Evolutionary conservation across 2,329 filamentous ascomycete species (phyloP).

Genomic region (Talaromyces atroroseus): DNA sequence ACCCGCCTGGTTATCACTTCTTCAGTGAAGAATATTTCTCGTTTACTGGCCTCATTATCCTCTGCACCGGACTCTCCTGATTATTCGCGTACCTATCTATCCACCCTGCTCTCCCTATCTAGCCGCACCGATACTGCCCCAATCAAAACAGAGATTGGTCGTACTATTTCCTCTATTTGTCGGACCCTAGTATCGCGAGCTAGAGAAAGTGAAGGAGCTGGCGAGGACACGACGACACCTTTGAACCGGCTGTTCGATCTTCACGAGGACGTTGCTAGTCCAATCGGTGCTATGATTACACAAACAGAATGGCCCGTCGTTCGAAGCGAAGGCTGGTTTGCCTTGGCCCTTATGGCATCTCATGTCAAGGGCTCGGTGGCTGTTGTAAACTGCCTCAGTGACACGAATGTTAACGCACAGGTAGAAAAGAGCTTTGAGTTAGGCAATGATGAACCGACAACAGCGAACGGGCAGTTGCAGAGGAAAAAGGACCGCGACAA

Average conservation of each 20-base stretch:
- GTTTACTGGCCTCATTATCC: slow-evolving; percentile 29
- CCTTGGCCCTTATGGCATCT: slow-evolving; percentile 43
- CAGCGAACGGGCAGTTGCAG: slow-evolving; percentile 23
- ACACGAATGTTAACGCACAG: slow-evolving; percentile 28
- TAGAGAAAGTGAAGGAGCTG: slow-evolving; percentile 18
- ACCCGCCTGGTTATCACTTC: slow-evolving; percentile 35
- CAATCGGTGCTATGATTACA: slow-evolving; percentile 40
- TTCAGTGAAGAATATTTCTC: slow-evolving; percentile 33
- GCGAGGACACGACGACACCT: slow-evolving; percentile 19
- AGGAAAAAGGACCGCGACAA: slow-evolving; percentile 38
- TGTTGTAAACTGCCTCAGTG: slow-evolving; percentile 31
- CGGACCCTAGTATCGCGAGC: slow-evolving; percentile 31
- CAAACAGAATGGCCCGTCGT: slow-evolving; percentile 46
- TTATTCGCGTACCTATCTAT: slow-evolving; percentile 33
- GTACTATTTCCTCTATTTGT: slow-evolving; percentile 42
- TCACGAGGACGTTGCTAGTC: slow-evolving; percentile 32
- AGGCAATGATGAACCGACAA: slow-evolving; percentile 16
- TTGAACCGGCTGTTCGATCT: slow-evolving; percentile 31
- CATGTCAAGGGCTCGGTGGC: slow-evolving; percentile 27
- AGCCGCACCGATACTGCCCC: slow-evolving; percentile 39
- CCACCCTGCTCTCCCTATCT: slow-evolving; percentile 38
- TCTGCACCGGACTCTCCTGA: slow-evolving; percentile 25
- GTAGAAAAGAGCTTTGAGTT: slow-evolving; percentile 28
- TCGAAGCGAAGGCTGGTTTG: slow-evolving; percentile 46
- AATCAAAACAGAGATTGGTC: slow-evolving; percentile 44